Percentiles rank a stretch among this genome's conserved stretches.
Conservation (phyloP, 2,329 filamentous ascomycete species). For the Alternaria conjuncta region DNA sequence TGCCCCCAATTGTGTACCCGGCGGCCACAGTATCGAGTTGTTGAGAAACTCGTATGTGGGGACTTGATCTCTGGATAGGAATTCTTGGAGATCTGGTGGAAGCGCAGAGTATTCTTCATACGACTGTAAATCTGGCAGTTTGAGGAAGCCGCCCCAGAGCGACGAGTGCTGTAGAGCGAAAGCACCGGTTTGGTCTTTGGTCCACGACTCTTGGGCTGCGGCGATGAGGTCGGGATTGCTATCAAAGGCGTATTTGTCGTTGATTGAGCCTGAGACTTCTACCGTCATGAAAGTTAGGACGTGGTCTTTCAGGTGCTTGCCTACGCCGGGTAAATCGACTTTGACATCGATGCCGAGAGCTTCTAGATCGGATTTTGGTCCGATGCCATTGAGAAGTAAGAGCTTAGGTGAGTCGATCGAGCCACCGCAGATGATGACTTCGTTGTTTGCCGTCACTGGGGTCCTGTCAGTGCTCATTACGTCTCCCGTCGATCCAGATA, state of each 20-base stretch:
- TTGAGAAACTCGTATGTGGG: constrained; percentile 64
- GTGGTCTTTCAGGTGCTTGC: constrained; percentile 56
- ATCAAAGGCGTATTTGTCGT: constrained; percentile 52
- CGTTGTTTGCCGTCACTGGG: constrained; percentile 36
- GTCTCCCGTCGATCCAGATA: neutral
- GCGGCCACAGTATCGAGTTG: constrained; percentile 31
- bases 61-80: constrained; percentile 58
- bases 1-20: constrained; percentile 26
- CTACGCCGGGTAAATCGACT: constrained; percentile 51
- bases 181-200: constrained; percentile 42
- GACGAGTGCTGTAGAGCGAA: constrained; percentile 52
- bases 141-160: constrained; percentile 62
- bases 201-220: constrained; percentile 55
- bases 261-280: constrained; percentile 43
- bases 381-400: constrained; percentile 58
- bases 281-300: constrained; percentile 55
- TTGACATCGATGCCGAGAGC: constrained; percentile 52
- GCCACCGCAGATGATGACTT: constrained; percentile 44
- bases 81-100: constrained; percentile 51
- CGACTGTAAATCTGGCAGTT: constrained; percentile 51
- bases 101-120: constrained; percentile 55
- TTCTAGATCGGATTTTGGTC: constrained; percentile 51
- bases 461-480: neutral
- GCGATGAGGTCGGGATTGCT: constrained; percentile 39
- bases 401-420: constrained; percentile 48